Base-by-base conservation (phyloP, 495 filamentous ascomycete genomes). In the Cladorrhinum samala region DNA sequence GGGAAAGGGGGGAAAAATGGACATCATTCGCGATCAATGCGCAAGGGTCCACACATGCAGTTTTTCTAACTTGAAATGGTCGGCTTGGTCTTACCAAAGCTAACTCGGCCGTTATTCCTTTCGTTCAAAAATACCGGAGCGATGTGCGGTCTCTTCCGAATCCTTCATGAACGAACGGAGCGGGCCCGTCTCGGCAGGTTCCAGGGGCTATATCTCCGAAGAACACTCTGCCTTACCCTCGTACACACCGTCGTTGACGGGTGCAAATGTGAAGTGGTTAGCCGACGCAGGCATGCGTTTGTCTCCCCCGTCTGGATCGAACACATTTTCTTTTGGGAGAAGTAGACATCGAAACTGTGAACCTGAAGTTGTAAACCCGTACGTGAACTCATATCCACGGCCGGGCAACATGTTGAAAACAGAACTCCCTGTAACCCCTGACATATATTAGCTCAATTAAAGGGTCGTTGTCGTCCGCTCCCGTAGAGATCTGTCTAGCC, bases 371-470 rank as follows among this genome's bases (percentile, higher is more conserved):
- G n/a, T n/a, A n/a, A n/a, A n/a, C n/a, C n/a, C n/a, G n/a, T n/a
- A n/a, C n/a, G n/a, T n/a, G n/a, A n/a, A n/a, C n/a, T n/a, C n/a
- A n/a, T n/a, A n/a, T n/a, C n/a, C n/a, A n/a, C n/a, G n/a, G n/a
- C n/a, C n/a, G n/a, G n/a, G n/a, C n/a, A 33, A 33, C 5, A 33
- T 33, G 27, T 33, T 33, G 11, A 5, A 33, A 14, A 18, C 27
- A 44, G 25, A 44, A 20, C 40, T 41, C 48, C 52, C 30, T 46
- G 44, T 46, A 23, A 37, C 51, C 51, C 61, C 56, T 61, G 58
- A 39, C 44, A 55, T 55, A 64, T 66, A 64, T 55, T 56, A 46
- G 52, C 38, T 40, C 58, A 64, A 63, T 62, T 57, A 62, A 60
- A 61, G 50, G 47, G 50, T 48, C 46, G 44, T 42, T 33, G 33